Percentiles rank a stretch among this genome's conserved stretches.
These are phyloP conservation scores for Suillus luteus DNA, from an alignment of 768 basidiomycete genomes.

Conservation along the genomic window DNA sequence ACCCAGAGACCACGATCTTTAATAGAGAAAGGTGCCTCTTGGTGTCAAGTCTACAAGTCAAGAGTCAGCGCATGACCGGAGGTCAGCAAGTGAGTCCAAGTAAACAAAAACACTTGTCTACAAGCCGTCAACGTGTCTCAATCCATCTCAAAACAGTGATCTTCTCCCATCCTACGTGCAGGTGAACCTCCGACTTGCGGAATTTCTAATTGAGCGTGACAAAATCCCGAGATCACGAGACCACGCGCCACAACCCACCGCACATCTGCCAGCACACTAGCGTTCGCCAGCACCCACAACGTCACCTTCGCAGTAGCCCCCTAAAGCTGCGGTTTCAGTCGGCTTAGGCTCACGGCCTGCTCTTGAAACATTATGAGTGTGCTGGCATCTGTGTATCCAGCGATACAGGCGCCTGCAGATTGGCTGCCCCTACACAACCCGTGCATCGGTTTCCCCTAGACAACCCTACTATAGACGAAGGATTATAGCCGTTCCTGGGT, in stretches of 20 bases:
- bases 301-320: neutral
- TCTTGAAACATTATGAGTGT: neutral
- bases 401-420: neutral
- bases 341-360: no score
- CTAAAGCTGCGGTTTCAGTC: neutral
- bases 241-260: no score
- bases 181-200: slow-evolving; percentile 48
- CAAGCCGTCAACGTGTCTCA: slow-evolving; percentile 97
- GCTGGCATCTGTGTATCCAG: neutral
- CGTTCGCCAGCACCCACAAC: neutral
- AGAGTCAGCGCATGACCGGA: slow-evolving; percentile 35
- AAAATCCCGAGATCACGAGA: no score
- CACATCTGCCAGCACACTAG: no score
- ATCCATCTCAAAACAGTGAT: slow-evolving; percentile 93
- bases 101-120: slow-evolving; percentile 59
- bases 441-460: neutral
- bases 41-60: neutral
- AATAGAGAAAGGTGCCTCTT: no score
- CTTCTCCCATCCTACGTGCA: slow-evolving; percentile 96
- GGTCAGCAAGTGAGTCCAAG: slow-evolving; percentile 2
- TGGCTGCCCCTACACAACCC: neutral
- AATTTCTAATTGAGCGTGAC: no score
- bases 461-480: no score
- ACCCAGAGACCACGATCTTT: no score
- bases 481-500: no score